Evolutionary conservation across 208 protist genomes (phyloP).

Genomic region (Leishmania guyanensis): DNA sequence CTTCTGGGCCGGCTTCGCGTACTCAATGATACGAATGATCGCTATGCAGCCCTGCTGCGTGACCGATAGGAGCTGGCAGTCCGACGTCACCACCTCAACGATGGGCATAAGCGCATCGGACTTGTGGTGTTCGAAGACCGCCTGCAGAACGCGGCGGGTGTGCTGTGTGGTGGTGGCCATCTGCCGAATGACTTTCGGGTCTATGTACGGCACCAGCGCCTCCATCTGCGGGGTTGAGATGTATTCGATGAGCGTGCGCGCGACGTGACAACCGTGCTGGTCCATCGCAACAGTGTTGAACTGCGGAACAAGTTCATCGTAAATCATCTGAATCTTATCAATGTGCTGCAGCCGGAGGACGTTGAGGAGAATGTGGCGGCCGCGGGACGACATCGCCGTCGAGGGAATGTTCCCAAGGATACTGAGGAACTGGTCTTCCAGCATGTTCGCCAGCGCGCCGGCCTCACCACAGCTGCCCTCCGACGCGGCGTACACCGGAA

Average conservation of each 20-base stretch:
- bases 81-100: conserved; percentile 53
- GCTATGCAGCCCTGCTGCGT: conserved; percentile 86
- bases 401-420: conserved; percentile 50
- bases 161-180: conserved; percentile 63
- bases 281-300: conserved; percentile 68
- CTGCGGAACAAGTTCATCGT: conserved; percentile 61
- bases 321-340: conserved; percentile 60
- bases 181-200: conserved; percentile 38
- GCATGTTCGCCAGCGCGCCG: conserved; percentile 29
- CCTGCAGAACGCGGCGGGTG: conserved; percentile 75
- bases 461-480: conserved; percentile 17
- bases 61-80: conserved; percentile 50
- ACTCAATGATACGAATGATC: conserved; percentile 76
- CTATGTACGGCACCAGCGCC: conserved; percentile 45
- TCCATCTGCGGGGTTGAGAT: conserved; percentile 54
- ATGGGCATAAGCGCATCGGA: conserved; percentile 50
- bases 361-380: conserved; percentile 56
- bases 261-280: conserved; percentile 72
- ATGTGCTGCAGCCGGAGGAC: conserved; percentile 63
- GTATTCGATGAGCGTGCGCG: conserved; percentile 68
- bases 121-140: conserved; percentile 74
- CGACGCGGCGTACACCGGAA: conserved; percentile 17
- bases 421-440: conserved; percentile 50
- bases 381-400: conserved; percentile 52
- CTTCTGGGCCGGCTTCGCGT: conserved; percentile 55